These are phyloP conservation scores for Talaromyces piceae DNA, from an alignment of 2,329 filamentous ascomycete genomes.

Conservation along the genomic window DNA sequence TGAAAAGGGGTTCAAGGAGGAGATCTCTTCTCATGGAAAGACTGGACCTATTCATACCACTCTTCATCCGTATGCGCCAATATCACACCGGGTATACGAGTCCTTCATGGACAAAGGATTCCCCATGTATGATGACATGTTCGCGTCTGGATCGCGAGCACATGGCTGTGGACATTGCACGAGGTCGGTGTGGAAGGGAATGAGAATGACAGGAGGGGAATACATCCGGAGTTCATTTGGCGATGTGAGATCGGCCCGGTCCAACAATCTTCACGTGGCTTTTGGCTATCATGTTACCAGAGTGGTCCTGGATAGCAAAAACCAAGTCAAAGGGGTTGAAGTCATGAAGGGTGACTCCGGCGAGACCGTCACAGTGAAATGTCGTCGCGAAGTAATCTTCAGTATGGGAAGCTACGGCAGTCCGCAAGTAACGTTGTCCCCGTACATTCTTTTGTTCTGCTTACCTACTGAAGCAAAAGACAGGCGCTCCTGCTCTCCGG, in stretches of 20 bases:
- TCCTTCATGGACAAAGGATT: background rate
- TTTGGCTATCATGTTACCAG: background rate
- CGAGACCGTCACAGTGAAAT: background rate
- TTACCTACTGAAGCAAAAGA: background rate
- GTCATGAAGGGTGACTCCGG: background rate
- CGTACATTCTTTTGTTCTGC: background rate
- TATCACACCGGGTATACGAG: background rate
- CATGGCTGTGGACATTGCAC: background rate
- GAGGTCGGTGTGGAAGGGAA: background rate
- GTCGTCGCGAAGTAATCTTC: constrained; percentile 11
- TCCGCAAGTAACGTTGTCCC: constrained; percentile 38
- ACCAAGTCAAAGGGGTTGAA: background rate
- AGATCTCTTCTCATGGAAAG: constrained; percentile 43
- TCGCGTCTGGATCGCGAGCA: background rate
- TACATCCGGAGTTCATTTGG: background rate
- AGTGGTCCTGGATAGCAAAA: background rate
- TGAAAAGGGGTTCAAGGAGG: constrained; percentile 51
- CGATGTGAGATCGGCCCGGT: background rate
- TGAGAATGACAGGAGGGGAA: background rate
- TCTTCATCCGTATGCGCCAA: background rate
- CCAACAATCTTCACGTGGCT: background rate
- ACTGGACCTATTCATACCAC: constrained; percentile 45
- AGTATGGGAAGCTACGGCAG: constrained; percentile 46
- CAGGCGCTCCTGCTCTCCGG: constrained; percentile 53
- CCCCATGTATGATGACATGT: background rate